Conservation (phyloP, 352 stramenopile genomes). For the Phytopythium cucurbitacearum region DNA sequence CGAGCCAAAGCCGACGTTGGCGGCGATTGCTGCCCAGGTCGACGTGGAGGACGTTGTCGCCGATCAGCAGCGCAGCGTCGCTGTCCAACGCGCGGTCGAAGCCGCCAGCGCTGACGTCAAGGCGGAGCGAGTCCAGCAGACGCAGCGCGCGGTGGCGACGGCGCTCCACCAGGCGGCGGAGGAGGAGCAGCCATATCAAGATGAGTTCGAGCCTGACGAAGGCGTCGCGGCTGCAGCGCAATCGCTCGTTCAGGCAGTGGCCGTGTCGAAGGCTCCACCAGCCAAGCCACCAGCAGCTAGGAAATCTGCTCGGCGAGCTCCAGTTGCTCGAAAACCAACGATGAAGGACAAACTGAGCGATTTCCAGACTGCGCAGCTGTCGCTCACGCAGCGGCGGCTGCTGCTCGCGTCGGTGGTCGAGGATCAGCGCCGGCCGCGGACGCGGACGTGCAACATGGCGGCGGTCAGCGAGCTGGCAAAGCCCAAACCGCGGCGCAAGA, state of each 20-base stretch:
- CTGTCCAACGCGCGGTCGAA: slow-evolving; percentile 23
- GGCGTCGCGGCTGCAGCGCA: slow-evolving; percentile 15
- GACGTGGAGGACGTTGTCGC: slow-evolving; percentile 23
- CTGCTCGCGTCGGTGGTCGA: slow-evolving; percentile 49
- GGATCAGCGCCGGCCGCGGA: slow-evolving; percentile 6
- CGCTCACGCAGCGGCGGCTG: slow-evolving; percentile 50
- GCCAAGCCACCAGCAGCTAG: slow-evolving; percentile 10
- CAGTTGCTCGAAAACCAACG: slow-evolving; percentile 18
- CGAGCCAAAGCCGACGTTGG: slow-evolving; percentile 11
- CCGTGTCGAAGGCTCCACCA: slow-evolving; percentile 8
- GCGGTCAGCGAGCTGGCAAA: slow-evolving; percentile 47
- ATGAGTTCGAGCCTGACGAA: slow-evolving; percentile 29
- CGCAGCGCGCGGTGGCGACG: slow-evolving; percentile 18
- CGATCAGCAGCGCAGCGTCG: slow-evolving; percentile 11
- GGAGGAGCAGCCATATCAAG: slow-evolving; percentile 41
- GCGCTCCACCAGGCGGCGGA: slow-evolving; percentile 25
- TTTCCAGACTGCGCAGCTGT: slow-evolving; percentile 60
- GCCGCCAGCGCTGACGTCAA: slow-evolving; percentile 20
- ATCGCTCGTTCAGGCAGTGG: slow-evolving; percentile 9
- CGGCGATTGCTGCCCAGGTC: slow-evolving; percentile 30
- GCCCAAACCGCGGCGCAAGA: neutral
- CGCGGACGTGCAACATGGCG: slow-evolving; percentile 20
- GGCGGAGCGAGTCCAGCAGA: slow-evolving; percentile 17
- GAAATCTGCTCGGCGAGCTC: neutral
- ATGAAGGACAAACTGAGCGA: slow-evolving; percentile 54